phyloP scores from a whole-genome alignment of 257 asterid species.

The Craterostigma plantagineum region DNA sequence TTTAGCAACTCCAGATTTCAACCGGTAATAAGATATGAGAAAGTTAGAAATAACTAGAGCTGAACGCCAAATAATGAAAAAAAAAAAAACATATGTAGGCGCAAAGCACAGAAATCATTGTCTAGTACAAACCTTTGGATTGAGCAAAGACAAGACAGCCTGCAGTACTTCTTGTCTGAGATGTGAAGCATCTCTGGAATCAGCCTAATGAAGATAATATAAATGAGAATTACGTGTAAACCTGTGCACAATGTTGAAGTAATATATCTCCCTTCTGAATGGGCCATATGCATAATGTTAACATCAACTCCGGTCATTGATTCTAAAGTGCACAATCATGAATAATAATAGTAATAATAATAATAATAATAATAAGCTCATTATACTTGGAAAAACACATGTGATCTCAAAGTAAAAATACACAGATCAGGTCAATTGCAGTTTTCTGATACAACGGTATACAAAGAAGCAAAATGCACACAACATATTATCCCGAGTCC shows the following conservation, averaged over 20 bases:
- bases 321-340: neutral
- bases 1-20: conserved; percentile 7
- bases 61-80: neutral
- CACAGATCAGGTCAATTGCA: neutral
- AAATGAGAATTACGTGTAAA: conserved; percentile 3
- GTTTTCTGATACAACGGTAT: neutral
- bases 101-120: conserved; percentile 7
- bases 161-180: conserved; percentile 61
- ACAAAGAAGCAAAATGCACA: conserved; percentile 2
- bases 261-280: too few relatives aligned
- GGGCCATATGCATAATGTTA: too few relatives aligned
- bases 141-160: conserved; percentile 43
- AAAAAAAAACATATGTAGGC: too few relatives aligned
- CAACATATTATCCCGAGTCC: neutral
- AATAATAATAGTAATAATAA: too few relatives aligned
- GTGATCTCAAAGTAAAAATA: neutral
- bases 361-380: too few relatives aligned
- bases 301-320: too few relatives aligned
- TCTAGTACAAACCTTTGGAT: conserved; percentile 42
- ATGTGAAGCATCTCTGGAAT: conserved; percentile 48
- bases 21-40: neutral
- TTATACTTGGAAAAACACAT: too few relatives aligned
- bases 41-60: conserved; percentile 1
- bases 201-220: conserved; percentile 32
- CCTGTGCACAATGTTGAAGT: neutral